Base-by-base conservation (phyloP, 495 filamentous ascomycete genomes). In the Poronia punctata region DNA sequence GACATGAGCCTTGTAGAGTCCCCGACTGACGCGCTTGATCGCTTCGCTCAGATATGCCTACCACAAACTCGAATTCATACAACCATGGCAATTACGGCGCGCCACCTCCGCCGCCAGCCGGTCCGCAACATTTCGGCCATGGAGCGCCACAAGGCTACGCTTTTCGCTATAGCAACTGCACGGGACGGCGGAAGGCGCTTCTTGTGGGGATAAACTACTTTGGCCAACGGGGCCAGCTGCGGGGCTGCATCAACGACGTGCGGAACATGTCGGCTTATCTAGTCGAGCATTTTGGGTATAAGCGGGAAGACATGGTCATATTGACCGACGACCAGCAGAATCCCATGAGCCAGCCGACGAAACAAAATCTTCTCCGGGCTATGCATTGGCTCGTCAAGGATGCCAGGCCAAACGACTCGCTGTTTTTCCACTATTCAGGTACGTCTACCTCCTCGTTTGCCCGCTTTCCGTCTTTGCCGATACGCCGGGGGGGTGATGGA, bases 381-480 rank as follows among this genome's bases (percentile, higher is more conserved):
- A 97, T 97, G 92, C 90, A 95, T 61, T 98, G 92, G 92, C 68
- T 98, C 19, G 88, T 97, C 25, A 96, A 95, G 63, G 90, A 95
- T 59, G 90, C 90, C 14, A 76, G 75, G 38, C 85, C 92, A 0
- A 94, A 96, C 56, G 92, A 98, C 55, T 95, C 92, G 9, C 73
- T 98, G 24, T 98, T 98, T 68, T 96, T 98, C 70, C 92, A 98
- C 61, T 98, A 95, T 60, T 97, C 92, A 17, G 90, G 87, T 92
- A 62, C 48, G 81, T 54, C 21, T 23, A 28, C 31, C 15, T 17
- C 15, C 31, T n/a, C n/a, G n/a, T n/a, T n/a, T n/a, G n/a, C n/a
- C n/a, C n/a, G n/a, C n/a, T n/a, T n/a, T n/a, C n/a, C n/a, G n/a
- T n/a, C n/a, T n/a, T n/a, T n/a, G n/a, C n/a, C n/a, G n/a, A n/a